A percentile compares a stretch with the other conserved stretches of the same genome.
These are phyloP conservation scores for Apiospora sp. DNA, from an alignment of 2,329 filamentous ascomycete genomes.

Conservation along the genomic window DNA sequence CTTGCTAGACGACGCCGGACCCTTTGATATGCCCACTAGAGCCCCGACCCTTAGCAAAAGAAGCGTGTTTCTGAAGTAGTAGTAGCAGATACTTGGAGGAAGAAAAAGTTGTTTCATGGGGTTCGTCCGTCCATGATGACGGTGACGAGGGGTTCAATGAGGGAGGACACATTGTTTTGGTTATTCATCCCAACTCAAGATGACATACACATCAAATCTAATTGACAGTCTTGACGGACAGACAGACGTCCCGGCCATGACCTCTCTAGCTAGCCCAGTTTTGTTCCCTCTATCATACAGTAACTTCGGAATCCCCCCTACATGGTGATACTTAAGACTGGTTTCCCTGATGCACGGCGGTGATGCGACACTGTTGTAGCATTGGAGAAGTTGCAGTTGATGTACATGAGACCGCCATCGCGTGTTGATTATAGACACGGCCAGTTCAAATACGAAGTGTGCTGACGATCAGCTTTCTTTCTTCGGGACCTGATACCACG, in stretches of 20 bases:
- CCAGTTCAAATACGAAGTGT: conserved; percentile 5
- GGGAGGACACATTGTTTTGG: conserved; percentile 5
- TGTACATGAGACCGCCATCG: conserved; percentile 13
- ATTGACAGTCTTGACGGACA: not conserved
- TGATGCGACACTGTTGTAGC: not conserved
- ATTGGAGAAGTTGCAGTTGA: not conserved
- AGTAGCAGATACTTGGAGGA: not conserved
- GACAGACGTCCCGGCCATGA: not conserved
- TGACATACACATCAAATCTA: not conserved
- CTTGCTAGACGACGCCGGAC: not conserved
- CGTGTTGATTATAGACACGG: not conserved
- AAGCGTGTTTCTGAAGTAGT: not conserved
- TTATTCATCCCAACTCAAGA: conserved; percentile 14
- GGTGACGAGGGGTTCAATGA: not conserved
- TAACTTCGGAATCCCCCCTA: not conserved
- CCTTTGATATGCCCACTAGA: not conserved
- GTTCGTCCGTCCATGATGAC: not conserved
- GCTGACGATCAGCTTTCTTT: not conserved
- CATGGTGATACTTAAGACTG: not conserved
- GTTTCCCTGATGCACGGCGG: not conserved
- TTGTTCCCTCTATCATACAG: conserved; percentile 5
- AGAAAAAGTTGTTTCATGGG: not conserved
- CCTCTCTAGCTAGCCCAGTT: conserved; percentile 4
- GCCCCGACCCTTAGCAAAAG: not conserved
- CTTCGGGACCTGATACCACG: conserved; percentile 9